Base-by-base conservation (phyloP, 1,284 basidiomycete species). In the Ganoderma lingzhi region DNA sequence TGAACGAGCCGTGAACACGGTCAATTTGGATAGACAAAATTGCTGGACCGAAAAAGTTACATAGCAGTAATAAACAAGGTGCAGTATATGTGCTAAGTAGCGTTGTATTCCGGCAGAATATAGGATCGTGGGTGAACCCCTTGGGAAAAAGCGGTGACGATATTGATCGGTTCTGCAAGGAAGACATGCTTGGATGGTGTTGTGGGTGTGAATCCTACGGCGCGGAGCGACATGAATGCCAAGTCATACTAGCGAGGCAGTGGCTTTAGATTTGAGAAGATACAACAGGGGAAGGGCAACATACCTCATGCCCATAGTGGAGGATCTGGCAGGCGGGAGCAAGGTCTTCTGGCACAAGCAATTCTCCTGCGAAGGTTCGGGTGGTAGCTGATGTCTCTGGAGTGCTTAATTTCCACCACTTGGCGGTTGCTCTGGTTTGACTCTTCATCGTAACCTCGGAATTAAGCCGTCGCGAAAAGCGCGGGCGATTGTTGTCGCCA, bases 1-100 rank as follows among this genome's bases (percentile, higher is more conserved):
- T 85, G 0, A 78, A 82, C 32, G 83, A 81, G 56, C 76, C 75
- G 28, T 78, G 64, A 73, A 63, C 14, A 41, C 39, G 53, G 37
- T 14, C 63, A 63, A 65, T 55, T 42, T 37, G 44, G 51, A 55
- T 39, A n/a, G 28, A 45, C 59, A 42, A 59, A 56, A 53, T 44
- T 23, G 48, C 42, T 17, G 42, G 42, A 44, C 23, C 48, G 28
- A 53, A 12, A 23, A 12, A 14, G 4, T 28, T 28, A 53, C 23
- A 28, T 53, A 53, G 48, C 4, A 53, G 8, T 53, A n/a, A 23
- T 42, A 59, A 23, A 51, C 32, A 42, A n/a, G 51, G 62, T 28
- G 39, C 32, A 45, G n/a, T n/a, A 23, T 39, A 37, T 35, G 51
- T 60, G 9, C 41, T 39, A 39, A n/a, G 48, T 51, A 28, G 17